Evolutionary conservation across 192 early-diverging fungal genomes (phyloP), one percentile per base, ranked within the genome.

Genomic region (Rhizophlyctis rosea): DNA sequence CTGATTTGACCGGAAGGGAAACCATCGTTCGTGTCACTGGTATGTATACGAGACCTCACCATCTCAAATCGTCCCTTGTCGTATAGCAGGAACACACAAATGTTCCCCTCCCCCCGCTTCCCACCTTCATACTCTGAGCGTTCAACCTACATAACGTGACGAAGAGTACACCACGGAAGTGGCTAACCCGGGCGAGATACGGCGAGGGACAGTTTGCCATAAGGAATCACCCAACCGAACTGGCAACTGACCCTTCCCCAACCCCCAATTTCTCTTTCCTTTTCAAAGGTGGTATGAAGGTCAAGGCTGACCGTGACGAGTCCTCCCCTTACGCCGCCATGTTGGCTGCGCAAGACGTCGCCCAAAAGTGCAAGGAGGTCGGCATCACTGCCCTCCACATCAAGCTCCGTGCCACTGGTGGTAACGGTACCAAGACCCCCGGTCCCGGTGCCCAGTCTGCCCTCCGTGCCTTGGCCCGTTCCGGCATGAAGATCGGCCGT

Each of bases 241-340:
- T 23, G 57, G 27, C 68, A 35, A 61, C 28, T 50, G 30, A 24
- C 29, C 34, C 27, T 44, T 35, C 33, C 14, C 28, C 48, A n/a
- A 16, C 39, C 53, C 59, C 49, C 61, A 49, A 31, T 65, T n/a
- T n/a, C 65, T 54, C 34, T 35, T n/a, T 50, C 21, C 23, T 28
- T 34, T 53, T 62, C n/a, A 35, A 33, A 94, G 95, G 95, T 87
- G 97, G 97, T 69, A 99, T 99, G 97, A 98, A 95, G 88, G 97
- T 99, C 76, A 99, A 99, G 91, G 91, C 95, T 56, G 97, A 99
- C 81, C 95, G 97, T 87, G 97, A 99, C 79, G 97, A 99, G 81
- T 93, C 95, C 54, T 97, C 97, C 67, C 93, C 97, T 65, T 99
- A 99, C 82, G 97, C 97, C 63, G 95, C 97, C 70, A 98, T 99